Evolutionary conservation across 768 basidiomycete species (phyloP).

Genomic region (Leccinum broughii): DNA sequence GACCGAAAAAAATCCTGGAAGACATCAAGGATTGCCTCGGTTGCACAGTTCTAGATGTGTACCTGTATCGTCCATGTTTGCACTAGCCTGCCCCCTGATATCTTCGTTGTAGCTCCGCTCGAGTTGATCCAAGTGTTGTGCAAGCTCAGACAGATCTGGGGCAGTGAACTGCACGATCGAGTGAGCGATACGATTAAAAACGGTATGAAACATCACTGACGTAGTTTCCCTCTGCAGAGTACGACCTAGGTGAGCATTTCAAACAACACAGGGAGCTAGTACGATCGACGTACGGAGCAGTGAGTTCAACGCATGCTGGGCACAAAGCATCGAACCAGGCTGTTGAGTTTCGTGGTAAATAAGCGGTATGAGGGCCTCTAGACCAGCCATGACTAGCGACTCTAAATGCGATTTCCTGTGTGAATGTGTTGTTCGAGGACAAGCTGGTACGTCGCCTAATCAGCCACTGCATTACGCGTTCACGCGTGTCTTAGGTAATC

Average conservation of each 20-base stretch:
- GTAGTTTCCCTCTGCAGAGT: constrained; percentile 45
- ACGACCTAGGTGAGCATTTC: constrained; percentile 30
- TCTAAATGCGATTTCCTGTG: constrained; percentile 6
- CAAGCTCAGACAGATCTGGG: constrained; percentile 76
- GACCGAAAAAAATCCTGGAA: constrained; percentile 84
- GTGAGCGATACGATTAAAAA: constrained; percentile 11
- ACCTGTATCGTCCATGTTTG: constrained; percentile 95
- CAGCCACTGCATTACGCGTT: constrained; percentile 23
- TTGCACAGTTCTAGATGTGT: neutral
- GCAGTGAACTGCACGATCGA: constrained; percentile 61
- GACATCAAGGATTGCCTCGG: neutral
- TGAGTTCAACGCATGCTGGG: constrained; percentile 83
- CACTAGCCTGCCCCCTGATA: constrained; percentile 47
- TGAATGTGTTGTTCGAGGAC: constrained; percentile 15
- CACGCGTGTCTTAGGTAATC: constrained; percentile 36
- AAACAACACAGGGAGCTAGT: constrained; percentile 40
- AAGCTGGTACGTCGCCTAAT: constrained; percentile 19
- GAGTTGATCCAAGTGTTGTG: constrained; percentile 61
- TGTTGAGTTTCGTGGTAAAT: constrained; percentile 85
- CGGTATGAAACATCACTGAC: constrained; percentile 35
- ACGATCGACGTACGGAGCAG: constrained; percentile 57
- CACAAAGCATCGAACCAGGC: constrained; percentile 79
- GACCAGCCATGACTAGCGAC: constrained; percentile 50
- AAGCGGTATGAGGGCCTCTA: constrained; percentile 51
- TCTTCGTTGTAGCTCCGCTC: constrained; percentile 60